Base-by-base conservation (phyloP, 257 asterid species). In the Vinca minor region DNA sequence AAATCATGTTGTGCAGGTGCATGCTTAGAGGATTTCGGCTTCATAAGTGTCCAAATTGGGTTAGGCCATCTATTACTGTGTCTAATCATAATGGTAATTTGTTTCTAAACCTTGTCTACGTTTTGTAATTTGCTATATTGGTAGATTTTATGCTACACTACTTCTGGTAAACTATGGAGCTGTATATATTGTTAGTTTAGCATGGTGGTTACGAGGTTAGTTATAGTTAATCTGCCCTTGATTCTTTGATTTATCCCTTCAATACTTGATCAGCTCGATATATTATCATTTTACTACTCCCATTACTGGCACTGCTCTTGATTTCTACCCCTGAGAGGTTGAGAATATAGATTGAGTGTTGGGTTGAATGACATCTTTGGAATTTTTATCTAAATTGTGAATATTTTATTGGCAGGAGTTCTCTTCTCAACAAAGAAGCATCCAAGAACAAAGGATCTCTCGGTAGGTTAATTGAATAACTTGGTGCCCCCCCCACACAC, bases 1-100 rank as follows among this genome's bases (percentile, higher is more conserved):
- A 20, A 64, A 61, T 65, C 68, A 62, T 71, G 67, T 62, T 25
- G 38, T 76, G 73, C 89, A 92, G 98, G 88, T 85, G 95, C 84
- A 82, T 92, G 86, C 96, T 92, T 69, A 82, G 95, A 84, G 98
- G 96, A 73, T 85, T 92, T 69, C 95, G 96, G 71, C 89, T 92
- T 76, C 98, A 82, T 47, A 85, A 85, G 67, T 92, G 96, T 80
- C 98, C 98, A 45, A 86, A 86, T 70, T 92, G 98, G 98, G 78
- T 92, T 65, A 83, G 95, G 77, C 95, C 96, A 64, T 81, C 96
- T 64, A 85, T 92, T 64, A 88, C 95, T 38, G 84, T 92, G 55
- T 89, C 91, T 60, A 78, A 92, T 74, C 98, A 92, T 78, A 87
- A 78, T 76, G 98, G 98, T 92, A 47, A 68, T 69, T 68, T 36